Evolutionary conservation across 2,329 filamentous ascomycete genomes (phyloP).

Genomic region (Lasiodiplodia citricola): DNA sequence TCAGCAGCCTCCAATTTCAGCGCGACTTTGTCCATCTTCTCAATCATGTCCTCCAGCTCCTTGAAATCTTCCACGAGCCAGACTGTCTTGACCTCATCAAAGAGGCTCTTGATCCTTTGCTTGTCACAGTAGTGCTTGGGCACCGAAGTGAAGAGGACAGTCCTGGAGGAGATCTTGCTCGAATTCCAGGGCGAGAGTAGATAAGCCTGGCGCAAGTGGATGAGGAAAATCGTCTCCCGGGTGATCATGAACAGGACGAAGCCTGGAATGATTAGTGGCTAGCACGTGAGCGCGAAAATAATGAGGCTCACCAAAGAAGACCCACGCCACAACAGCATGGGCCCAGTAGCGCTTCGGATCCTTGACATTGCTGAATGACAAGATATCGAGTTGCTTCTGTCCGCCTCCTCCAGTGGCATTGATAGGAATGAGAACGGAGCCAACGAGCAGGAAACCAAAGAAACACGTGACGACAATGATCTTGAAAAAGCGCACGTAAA

Average conservation of each 20-base stretch:
- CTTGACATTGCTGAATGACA: constrained; percentile 46
- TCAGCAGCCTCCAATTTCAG: constrained; percentile 52
- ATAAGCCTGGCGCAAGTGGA: constrained; percentile 56
- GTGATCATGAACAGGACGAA: constrained; percentile 52
- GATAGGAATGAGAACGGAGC: constrained; percentile 54
- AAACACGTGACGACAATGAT: constrained; percentile 50
- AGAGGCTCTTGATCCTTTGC: constrained; percentile 46
- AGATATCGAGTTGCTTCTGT: constrained; percentile 44
- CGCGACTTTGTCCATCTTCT: constrained; percentile 50
- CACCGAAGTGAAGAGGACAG: constrained; percentile 55
- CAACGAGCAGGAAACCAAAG: constrained; percentile 50
- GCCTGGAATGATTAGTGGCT: constrained; percentile 27
- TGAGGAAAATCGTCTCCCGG: constrained; percentile 53
- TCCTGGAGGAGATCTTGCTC: constrained; percentile 52
- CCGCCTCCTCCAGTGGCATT: constrained; percentile 50
- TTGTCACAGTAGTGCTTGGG: constrained; percentile 49
- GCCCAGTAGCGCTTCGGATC: constrained; percentile 49
- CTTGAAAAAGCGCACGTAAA: constrained; percentile 55
- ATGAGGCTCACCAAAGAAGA: constrained; percentile 25
- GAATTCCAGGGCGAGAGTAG: constrained; percentile 51
- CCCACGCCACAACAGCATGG: constrained; percentile 45
- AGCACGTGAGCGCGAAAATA: background rate
- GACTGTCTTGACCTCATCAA: constrained; percentile 47
- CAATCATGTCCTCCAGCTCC: constrained; percentile 50
- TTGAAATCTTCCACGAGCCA: constrained; percentile 56